A percentile compares a stretch with the other conserved stretches of the same genome.
Evolutionary conservation across 2,329 filamentous ascomycete genomes (phyloP).

Genomic region (Dactylonectria macrodidyma): DNA sequence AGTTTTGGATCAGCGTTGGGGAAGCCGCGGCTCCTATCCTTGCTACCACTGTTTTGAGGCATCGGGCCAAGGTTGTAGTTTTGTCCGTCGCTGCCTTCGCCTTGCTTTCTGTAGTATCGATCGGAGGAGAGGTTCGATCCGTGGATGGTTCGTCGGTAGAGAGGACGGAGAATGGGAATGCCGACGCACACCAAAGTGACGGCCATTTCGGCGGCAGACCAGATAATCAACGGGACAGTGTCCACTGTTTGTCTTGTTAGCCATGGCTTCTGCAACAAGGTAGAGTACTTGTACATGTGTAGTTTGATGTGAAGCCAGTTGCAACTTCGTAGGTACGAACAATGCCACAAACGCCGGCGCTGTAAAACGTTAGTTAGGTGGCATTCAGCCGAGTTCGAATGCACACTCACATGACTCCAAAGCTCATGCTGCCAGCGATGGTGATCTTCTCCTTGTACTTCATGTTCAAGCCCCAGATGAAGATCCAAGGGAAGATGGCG

Average conservation of each 20-base stretch:
- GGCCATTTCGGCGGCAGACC: conserved; percentile 56
- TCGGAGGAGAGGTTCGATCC: conserved; percentile 30
- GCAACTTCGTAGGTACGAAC: conserved; percentile 33
- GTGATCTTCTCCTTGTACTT: conserved; percentile 59
- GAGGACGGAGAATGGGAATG: conserved; percentile 55
- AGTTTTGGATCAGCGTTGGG: conserved; percentile 25
- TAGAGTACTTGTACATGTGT: conserved; percentile 20
- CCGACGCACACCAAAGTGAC: conserved; percentile 57
- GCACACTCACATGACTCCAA: conserved; percentile 55
- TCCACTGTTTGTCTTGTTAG: conserved; percentile 45
- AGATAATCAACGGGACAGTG: conserved; percentile 53
- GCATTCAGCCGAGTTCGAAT: too few relatives aligned
- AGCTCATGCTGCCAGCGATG: conserved; percentile 57
- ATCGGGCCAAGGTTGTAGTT: conserved; percentile 34
- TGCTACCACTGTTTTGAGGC: neutral
- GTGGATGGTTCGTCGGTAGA: conserved; percentile 48
- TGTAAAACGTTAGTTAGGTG: conserved; percentile 4
- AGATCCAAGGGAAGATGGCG: conserved; percentile 58
- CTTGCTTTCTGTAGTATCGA: conserved; percentile 36
- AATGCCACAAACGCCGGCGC: conserved; percentile 37
- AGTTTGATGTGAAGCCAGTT: conserved; percentile 35
- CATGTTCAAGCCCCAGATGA: conserved; percentile 61
- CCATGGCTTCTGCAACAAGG: neutral
- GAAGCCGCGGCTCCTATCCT: conserved; percentile 23
- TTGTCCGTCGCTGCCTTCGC: conserved; percentile 29